Base-by-base conservation (phyloP, 805 yeast species). In the Sugiyamaella floridensis region DNA sequence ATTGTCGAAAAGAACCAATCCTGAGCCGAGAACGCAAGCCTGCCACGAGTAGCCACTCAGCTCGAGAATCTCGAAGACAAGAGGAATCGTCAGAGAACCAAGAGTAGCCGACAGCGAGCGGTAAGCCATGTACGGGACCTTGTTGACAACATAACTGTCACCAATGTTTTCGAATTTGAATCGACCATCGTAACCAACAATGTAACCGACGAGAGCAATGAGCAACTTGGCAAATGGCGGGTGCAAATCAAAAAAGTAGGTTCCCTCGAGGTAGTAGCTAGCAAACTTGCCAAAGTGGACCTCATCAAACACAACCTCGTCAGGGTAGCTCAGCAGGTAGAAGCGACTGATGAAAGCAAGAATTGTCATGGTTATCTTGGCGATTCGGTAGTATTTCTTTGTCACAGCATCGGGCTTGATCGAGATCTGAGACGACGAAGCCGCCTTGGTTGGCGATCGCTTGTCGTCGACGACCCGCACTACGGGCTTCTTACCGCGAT, bases 161-260 rank as follows among this genome's bases (percentile, higher is more conserved):
- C 97, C 97, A 68, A 90, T 90, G 63, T 78, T 81, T 57, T 89
- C 96, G 63, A 92, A 93, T 69, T 89, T 88, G 76, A 89, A 93
- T 11, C 78, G 68, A n/a, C 99, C 99, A 63, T 85, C 82, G 68
- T 88, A 93, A 2, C 97, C 97, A 49, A 85, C 81, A 20, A 93
- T 62, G 76, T 84, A 89, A 43, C 99, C 99, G 41, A 85, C 88
- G 54, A 83, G 77, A 0, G 98, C 98, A 70, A 92, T 88, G 60
- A 90, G 75, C 67, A 93, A 76, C 68, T 93, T 93, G 51, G 96
- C 99, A 69, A 93, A 88, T 19, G 99, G 99, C 9, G 99, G 99
- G 71, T 93, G 99, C 49, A 93, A 81, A 71, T 93, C 99, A 64
- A 93, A 93, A 69, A 89, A 93, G 69, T 87, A 93, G 0, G 96